A percentile compares a stretch with the other conserved stretches of the same genome.
Evolutionary conservation across 2,329 filamentous ascomycete species (phyloP).

Genomic region (Aspergillus cejpii): DNA sequence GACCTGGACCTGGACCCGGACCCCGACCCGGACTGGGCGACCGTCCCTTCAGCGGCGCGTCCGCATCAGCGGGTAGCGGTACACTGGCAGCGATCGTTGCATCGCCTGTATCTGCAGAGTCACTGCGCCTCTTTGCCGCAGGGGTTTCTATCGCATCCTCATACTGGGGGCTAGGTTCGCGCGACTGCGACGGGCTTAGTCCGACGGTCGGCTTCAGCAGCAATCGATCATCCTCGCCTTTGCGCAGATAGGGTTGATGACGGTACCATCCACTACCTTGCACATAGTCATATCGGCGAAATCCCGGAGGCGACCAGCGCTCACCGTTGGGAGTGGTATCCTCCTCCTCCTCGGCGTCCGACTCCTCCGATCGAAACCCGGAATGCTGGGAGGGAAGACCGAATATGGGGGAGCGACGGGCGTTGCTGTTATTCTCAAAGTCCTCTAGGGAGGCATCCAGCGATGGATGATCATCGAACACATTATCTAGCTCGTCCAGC

Average conservation of each 20-base stretch:
- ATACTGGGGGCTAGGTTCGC: conserved; percentile 55
- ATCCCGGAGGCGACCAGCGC: conserved; percentile 61
- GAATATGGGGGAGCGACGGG: conserved; percentile 47
- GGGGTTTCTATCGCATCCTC: conserved; percentile 49
- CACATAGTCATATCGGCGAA: conserved; percentile 46
- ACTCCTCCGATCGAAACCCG: conserved; percentile 53
- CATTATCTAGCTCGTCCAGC: conserved; percentile 43
- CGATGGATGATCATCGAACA: conserved; percentile 54
- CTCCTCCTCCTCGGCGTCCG: conserved; percentile 39
- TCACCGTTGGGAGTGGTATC: conserved; percentile 36
- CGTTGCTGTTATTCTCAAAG: conserved; percentile 50
- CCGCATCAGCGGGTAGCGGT: conserved; percentile 49
- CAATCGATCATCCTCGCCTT: conserved; percentile 31
- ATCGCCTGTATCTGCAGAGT: conserved; percentile 22
- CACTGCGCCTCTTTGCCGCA: conserved; percentile 23
- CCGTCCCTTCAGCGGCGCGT: conserved; percentile 52
- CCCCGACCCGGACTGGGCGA: conserved; percentile 49
- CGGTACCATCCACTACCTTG: conserved; percentile 53
- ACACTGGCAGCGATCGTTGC: conserved; percentile 42
- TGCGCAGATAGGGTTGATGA: conserved; percentile 45
- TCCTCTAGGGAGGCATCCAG: conserved; percentile 56
- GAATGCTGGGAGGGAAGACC: conserved; percentile 55
- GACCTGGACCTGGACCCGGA: conserved; percentile 45
- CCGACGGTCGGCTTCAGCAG: conserved; percentile 38
- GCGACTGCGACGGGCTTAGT: conserved; percentile 47